phyloP scores from a whole-genome alignment of 2,329 filamentous ascomycete genomes.

The Botrytis elliptica region DNA sequence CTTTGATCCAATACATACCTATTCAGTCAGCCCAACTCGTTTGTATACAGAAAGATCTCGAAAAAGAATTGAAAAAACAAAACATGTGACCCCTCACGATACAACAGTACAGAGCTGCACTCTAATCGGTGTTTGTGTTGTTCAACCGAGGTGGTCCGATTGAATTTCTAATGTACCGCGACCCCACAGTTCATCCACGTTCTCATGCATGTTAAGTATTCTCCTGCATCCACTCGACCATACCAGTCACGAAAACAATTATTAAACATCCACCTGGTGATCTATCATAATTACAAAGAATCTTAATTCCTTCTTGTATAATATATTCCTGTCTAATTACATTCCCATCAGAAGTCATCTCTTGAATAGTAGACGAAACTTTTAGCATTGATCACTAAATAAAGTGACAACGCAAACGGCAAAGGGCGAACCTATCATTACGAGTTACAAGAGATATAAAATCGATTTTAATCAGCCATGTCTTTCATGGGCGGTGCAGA shows the following conservation, averaged over 20 bases:
- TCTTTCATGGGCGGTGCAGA: conserved; percentile 95
- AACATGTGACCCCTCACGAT: conserved; percentile 12
- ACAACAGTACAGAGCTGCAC: not conserved
- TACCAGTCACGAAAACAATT: conserved; percentile 4
- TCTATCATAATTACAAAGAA: conserved; percentile 7
- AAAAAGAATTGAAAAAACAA: not conserved
- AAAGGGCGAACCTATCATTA: not conserved
- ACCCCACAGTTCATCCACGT: conserved; percentile 13
- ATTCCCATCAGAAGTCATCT: conserved; percentile 9
- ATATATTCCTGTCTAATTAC: conserved; percentile 9
- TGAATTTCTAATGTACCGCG: conserved; percentile 8
- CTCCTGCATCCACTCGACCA: conserved; percentile 7
- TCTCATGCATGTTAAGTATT: conserved; percentile 5
- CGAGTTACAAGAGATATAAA: not conserved
- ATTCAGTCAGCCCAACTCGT: not conserved
- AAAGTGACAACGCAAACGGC: not conserved
- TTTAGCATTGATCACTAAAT: not conserved
- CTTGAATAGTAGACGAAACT: not conserved
- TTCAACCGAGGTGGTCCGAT: conserved; percentile 17
- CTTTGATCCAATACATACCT: not conserved
- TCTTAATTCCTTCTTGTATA: conserved; percentile 17
- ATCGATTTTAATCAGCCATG: conserved; percentile 52
- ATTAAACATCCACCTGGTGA: not conserved
- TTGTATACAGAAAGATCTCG: not conserved
- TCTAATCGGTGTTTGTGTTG: not conserved